Evolutionary conservation across 2,329 filamentous ascomycete species (phyloP), one percentile per base, ranked within the genome.

Genomic region (Dactylellina drechsleri): DNA sequence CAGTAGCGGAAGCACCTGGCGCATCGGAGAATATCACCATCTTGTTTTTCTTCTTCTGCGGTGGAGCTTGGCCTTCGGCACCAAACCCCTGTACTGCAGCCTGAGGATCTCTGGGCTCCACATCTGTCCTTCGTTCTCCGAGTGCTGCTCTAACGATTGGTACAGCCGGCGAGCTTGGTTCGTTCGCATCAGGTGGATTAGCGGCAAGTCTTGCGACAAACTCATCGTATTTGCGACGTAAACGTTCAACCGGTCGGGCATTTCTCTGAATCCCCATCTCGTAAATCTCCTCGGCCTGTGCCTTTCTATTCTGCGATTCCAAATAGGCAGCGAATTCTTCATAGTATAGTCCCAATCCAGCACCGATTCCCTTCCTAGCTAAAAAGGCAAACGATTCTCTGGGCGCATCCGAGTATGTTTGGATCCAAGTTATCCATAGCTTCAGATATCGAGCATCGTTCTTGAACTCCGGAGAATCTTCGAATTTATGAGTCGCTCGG

Each of bases 301-400:
- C 87, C 91, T 92, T 97, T 77, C 94, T 86, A 13, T 89, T 91
- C 5, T 90, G 91, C 41, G 88, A 86, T 83, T 99, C 95, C 5
- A 99, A 85, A 92, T 93, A 98, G 0, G 89, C 91, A 0, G 95
- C 93, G 81, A 96, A 99, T 80, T 98, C 95, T 81, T 99, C 95
- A 82, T 99, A 99, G 82, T 93, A 99, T 2, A 98, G 84, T 1
- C 95, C 95, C 1, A 99, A 86, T 0, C 86, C 85, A 80, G 97
- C 93, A 75, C 94, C 95, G 74, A 99, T 92, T 77, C 86, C 87
- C 81, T 99, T 93, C 59, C 93, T 91, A 12, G 94, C 90, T 41
- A 99, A 86, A 80, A 96, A 99, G 54, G 95, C 89, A 81, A 93
- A 99, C 0, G 91, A 92, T 82, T 99, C 95, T 61, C 94, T 89